A percentile compares a stretch with the other conserved stretches of the same genome.
These are phyloP conservation scores for Nitzschia sp. DNA, from an alignment of 108 stramenopile species.

Conservation along the genomic window DNA sequence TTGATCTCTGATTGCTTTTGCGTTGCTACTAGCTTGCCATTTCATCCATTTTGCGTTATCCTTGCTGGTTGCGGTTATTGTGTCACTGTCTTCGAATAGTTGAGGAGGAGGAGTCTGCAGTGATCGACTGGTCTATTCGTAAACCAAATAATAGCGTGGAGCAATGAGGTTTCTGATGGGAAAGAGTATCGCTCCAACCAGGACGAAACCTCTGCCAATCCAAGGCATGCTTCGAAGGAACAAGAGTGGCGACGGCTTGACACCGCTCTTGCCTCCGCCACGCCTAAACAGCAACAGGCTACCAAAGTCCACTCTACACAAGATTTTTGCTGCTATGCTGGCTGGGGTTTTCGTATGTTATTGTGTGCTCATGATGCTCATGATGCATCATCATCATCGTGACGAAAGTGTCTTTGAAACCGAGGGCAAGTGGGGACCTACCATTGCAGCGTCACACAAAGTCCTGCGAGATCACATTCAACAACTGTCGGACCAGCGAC, in stretches of 20 bases:
- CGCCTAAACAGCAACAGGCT: neutral
- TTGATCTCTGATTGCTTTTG: too few relatives aligned
- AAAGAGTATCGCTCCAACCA: too few relatives aligned
- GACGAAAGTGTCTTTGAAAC: neutral
- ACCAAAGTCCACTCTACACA: slow-evolving; percentile 20
- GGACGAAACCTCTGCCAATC: neutral
- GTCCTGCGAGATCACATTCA: slow-evolving; percentile 7
- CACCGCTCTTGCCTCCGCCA: neutral
- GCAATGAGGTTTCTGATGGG: too few relatives aligned
- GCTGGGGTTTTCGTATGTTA: slow-evolving; percentile 15
- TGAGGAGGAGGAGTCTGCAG: too few relatives aligned
- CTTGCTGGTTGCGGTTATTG: too few relatives aligned
- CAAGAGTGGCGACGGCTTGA: neutral
- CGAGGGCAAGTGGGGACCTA: slow-evolving; percentile 7
- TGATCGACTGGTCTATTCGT: too few relatives aligned
- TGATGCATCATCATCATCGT: neutral
- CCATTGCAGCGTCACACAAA: slow-evolving; percentile 1
- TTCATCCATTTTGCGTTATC: too few relatives aligned
- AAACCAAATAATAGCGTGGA: too few relatives aligned
- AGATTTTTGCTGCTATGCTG: slow-evolving; percentile 23
- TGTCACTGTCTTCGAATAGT: too few relatives aligned
- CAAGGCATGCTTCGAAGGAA: neutral
- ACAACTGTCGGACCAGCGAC: neutral
- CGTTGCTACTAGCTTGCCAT: too few relatives aligned
- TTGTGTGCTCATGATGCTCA: slow-evolving; percentile 2